phyloP scores from a whole-genome alignment of 2,329 filamentous ascomycete species.

The Didymella pinodella region DNA sequence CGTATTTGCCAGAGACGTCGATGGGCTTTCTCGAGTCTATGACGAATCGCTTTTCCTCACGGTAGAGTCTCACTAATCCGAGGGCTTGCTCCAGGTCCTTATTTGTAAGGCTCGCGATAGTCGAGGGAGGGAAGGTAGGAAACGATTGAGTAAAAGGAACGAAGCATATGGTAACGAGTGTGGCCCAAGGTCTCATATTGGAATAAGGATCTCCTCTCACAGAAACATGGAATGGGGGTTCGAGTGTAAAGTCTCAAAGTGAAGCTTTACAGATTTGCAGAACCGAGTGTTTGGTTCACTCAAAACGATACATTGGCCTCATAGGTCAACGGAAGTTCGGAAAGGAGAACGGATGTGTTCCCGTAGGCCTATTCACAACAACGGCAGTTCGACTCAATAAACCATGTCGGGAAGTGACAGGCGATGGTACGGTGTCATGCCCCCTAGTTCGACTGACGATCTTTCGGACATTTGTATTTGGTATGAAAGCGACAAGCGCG shows the following conservation, averaged over 20 bases:
- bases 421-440: background rate
- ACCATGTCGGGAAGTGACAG: background rate
- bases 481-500: background rate
- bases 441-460: conserved; percentile 1
- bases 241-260: background rate
- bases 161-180: conserved; percentile 22
- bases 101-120: conserved; percentile 18
- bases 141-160: conserved; percentile 24
- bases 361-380: background rate
- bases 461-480: conserved; percentile 3
- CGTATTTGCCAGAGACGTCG: conserved; percentile 26
- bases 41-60: conserved; percentile 23
- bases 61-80: conserved; percentile 20
- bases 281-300: background rate
- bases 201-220: background rate
- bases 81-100: conserved; percentile 27
- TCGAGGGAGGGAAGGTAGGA: conserved; percentile 19
- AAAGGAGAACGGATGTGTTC: background rate
- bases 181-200: conserved; percentile 27
- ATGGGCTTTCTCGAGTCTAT: conserved; percentile 41
- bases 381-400: background rate
- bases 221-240: background rate
- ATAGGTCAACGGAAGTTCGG: background rate
- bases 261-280: background rate
- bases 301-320: background rate